Evolutionary conservation across 2,329 filamentous ascomycete species (phyloP).

Genomic region (Exophiala xenobiotica): DNA sequence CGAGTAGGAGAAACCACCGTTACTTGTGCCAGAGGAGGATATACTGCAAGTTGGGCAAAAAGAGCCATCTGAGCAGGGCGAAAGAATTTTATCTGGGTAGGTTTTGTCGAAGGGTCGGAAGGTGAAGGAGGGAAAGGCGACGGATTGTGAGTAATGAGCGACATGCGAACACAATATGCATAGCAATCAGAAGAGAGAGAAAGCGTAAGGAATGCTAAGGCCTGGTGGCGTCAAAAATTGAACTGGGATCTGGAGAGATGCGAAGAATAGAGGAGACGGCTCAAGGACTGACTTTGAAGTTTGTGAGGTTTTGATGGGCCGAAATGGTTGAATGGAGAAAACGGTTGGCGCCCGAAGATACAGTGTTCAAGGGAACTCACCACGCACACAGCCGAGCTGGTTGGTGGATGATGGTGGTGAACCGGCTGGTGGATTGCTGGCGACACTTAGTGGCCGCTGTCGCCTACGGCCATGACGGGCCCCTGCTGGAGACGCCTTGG

Average conservation of each 20-base stretch:
- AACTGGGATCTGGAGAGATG: too few relatives aligned
- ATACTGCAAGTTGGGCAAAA: conserved; percentile 58
- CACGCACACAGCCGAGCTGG: too few relatives aligned
- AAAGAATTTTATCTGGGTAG: conserved; percentile 37
- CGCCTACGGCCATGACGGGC: too few relatives aligned
- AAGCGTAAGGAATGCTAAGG: neutral
- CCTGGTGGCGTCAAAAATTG: conserved; percentile 1
- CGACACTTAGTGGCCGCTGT: too few relatives aligned
- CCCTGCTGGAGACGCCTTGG: too few relatives aligned
- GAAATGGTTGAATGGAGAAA: neutral
- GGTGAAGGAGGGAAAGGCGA: conserved; percentile 11
- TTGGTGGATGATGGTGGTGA: too few relatives aligned
- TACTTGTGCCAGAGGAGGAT: conserved; percentile 73
- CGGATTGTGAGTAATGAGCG: conserved; percentile 16
- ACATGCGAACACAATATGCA: conserved; percentile 19
- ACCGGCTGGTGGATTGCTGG: too few relatives aligned
- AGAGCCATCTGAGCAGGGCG: conserved; percentile 46
- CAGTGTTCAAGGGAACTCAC: neutral
- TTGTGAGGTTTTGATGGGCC: neutral
- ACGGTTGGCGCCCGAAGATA: neutral
- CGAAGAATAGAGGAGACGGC: too few relatives aligned
- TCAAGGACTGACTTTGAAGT: too few relatives aligned
- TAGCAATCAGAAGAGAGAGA: conserved; percentile 5
- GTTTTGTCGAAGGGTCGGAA: conserved; percentile 19
- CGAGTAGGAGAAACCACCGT: conserved; percentile 56